Percentiles rank a stretch among this genome's conserved stretches.
Evolutionary conservation across 2,329 filamentous ascomycete genomes (phyloP).

Genomic region (Talaromyces sp.): DNA sequence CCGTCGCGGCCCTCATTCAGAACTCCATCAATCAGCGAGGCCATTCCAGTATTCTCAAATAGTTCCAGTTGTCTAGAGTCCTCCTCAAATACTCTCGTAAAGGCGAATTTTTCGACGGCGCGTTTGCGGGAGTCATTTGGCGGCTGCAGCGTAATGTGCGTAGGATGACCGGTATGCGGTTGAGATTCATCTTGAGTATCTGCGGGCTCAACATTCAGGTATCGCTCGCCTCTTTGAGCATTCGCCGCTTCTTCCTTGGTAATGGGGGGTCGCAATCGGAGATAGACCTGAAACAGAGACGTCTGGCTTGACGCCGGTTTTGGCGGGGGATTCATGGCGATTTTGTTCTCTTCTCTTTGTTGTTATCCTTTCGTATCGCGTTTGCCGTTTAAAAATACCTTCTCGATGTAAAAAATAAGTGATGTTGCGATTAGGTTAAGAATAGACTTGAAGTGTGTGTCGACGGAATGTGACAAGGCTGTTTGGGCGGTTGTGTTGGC

Average conservation of each 20-base stretch:
- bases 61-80: constrained; percentile 77
- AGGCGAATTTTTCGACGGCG: constrained; percentile 88
- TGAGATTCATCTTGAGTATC: constrained; percentile 32
- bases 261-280: constrained; percentile 70
- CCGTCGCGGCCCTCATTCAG: constrained; percentile 82
- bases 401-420: background rate
- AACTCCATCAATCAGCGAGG: constrained; percentile 74
- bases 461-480: background rate
- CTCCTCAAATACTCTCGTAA: constrained; percentile 90
- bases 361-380: background rate
- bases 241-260: constrained; percentile 33
- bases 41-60: constrained; percentile 73
- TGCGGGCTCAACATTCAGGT: constrained; percentile 67
- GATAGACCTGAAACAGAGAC: constrained; percentile 82
- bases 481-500: background rate
- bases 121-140: constrained; percentile 77
- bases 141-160: constrained; percentile 72
- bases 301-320: constrained; percentile 43
- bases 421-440: background rate
- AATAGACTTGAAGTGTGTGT: background rate
- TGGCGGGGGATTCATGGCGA: constrained; percentile 33
- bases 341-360: background rate
- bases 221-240: constrained; percentile 50
- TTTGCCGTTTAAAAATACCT: background rate
- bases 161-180: constrained; percentile 39